Evolutionary conservation across 139 green algal species (phyloP).

Genomic region (Gonium pectorale): DNA sequence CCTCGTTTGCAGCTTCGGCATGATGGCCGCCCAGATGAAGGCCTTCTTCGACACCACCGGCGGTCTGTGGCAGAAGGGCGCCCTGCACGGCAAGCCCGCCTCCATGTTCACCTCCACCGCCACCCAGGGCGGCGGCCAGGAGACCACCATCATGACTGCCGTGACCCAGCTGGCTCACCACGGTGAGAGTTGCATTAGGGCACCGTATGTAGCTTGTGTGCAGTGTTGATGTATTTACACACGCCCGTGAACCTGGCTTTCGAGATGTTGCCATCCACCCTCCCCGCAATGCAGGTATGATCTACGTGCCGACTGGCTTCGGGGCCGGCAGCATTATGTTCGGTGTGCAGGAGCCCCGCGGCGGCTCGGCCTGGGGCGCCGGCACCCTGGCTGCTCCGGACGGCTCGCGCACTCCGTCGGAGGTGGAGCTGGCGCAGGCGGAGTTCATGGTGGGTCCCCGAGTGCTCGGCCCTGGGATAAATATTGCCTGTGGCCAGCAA

Average conservation of each 20-base stretch:
- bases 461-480: no score
- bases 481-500: no score
- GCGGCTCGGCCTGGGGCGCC: conserved; percentile 80
- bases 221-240: no score
- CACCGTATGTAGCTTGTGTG: no score
- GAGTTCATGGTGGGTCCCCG: conserved; percentile 25
- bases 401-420: conserved; percentile 69
- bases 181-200: no score
- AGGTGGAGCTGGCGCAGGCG: conserved; percentile 71
- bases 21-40: conserved; percentile 81
- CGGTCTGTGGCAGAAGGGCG: conserved; percentile 50
- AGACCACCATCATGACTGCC: conserved; percentile 75
- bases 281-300: no score
- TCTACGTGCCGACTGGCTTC: conserved; percentile 86
- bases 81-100: conserved; percentile 79
- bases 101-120: conserved; percentile 66
- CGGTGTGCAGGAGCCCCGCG: conserved; percentile 64
- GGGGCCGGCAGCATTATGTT: conserved; percentile 54
- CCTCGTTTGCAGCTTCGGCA: conserved; percentile 68
- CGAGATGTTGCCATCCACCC: no score
- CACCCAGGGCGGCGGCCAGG: conserved; percentile 83
- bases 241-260: no score
- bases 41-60: conserved; percentile 85
- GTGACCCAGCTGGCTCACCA: conserved; percentile 85
- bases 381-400: conserved; percentile 73